These are phyloP conservation scores for Geotrichum klebahnii DNA, from an alignment of 1,139 yeast species.

Conservation along the genomic window DNA sequence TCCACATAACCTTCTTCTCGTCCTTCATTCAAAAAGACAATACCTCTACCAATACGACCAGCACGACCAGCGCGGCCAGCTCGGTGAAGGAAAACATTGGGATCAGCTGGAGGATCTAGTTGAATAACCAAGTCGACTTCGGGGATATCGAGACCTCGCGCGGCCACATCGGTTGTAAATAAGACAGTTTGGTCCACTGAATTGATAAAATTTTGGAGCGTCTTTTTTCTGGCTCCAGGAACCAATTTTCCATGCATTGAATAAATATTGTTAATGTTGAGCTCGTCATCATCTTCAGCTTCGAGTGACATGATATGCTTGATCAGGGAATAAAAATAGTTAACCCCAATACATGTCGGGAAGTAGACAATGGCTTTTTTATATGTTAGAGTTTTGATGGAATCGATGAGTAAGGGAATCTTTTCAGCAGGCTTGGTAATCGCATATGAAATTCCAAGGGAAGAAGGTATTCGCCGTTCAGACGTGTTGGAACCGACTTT, in stretches of 20 bases:
- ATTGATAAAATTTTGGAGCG: slow-evolving; percentile 57
- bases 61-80: slow-evolving; percentile 95
- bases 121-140: slow-evolving; percentile 87
- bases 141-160: slow-evolving; percentile 89
- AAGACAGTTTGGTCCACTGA: slow-evolving; percentile 53
- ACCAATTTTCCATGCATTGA: slow-evolving; percentile 78
- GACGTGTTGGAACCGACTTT: slow-evolving; percentile 39
- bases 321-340: slow-evolving; percentile 63
- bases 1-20: slow-evolving; percentile 80
- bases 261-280: slow-evolving; percentile 9
- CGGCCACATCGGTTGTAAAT: slow-evolving; percentile 59
- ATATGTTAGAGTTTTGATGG: slow-evolving; percentile 51
- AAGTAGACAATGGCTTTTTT: slow-evolving; percentile 80
- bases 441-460: slow-evolving; percentile 61
- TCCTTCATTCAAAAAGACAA: slow-evolving; percentile 64
- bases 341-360: slow-evolving; percentile 85
- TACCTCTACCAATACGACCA: slow-evolving; percentile 72
- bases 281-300: slow-evolving; percentile 26
- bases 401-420: slow-evolving; percentile 52
- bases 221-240: slow-evolving; percentile 68
- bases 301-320: slow-evolving; percentile 37
- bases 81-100: slow-evolving; percentile 80
- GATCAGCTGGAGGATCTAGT: slow-evolving; percentile 86
- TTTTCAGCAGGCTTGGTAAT: slow-evolving; percentile 59
- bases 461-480: slow-evolving; percentile 52